Conservation (phyloP, 164 flowering plant species). For the Aristolochia contorta region DNA sequence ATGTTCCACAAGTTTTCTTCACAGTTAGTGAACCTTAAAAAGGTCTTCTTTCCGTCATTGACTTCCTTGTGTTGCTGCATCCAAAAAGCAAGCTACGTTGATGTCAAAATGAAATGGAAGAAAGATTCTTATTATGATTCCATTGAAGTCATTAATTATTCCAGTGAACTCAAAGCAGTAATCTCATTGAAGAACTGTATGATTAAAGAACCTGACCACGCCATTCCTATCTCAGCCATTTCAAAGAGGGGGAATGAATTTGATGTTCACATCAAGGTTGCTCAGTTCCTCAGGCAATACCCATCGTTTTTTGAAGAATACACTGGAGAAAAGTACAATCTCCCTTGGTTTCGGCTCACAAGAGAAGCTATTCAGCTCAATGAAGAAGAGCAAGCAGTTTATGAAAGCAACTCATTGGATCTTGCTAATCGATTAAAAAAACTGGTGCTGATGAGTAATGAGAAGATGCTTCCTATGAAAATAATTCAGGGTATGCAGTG, state of each 20-base stretch:
- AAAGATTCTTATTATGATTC: constrained; percentile 55
- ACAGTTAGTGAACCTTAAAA: not conserved
- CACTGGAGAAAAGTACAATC: constrained; percentile 46
- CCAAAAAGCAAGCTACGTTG: constrained; percentile 44
- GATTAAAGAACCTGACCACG: constrained; percentile 28
- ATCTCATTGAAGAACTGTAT: constrained; percentile 54
- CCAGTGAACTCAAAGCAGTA: constrained; percentile 47
- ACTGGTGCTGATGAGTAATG: constrained; percentile 61
- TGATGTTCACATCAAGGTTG: constrained; percentile 48
- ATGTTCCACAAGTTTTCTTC: not conserved
- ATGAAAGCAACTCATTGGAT: constrained; percentile 28
- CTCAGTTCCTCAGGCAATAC: constrained; percentile 53
- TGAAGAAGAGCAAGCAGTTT: constrained; percentile 41
- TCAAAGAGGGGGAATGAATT: constrained; percentile 51
- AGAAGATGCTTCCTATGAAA: constrained; percentile 53
- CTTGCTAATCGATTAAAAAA: constrained; percentile 45
- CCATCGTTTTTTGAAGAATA: constrained; percentile 84
- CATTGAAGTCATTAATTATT: constrained; percentile 45
- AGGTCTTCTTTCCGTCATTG: not conserved
- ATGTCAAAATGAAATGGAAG: constrained; percentile 91
- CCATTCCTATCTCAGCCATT: constrained; percentile 62
- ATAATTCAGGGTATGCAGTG: constrained; percentile 67
- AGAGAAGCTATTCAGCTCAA: constrained; percentile 50
- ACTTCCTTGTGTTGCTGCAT: constrained; percentile 6
- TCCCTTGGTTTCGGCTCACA: constrained; percentile 85